Evolutionary conservation across 441 rosid genomes (phyloP).

Genomic region (Erysimum pusillum): DNA sequence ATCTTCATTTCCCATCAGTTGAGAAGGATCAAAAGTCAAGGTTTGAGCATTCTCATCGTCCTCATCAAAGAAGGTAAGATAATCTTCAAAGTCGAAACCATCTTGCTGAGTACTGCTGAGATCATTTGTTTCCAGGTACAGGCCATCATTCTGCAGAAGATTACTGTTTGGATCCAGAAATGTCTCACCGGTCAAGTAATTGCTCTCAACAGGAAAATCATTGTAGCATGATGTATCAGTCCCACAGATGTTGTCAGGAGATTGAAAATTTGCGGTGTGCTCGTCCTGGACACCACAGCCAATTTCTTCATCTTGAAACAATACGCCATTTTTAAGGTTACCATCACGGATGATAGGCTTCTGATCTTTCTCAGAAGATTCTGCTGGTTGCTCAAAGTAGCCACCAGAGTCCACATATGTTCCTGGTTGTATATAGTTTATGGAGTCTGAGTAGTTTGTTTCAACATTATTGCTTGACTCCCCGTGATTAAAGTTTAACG

Average conservation of each 20-base stretch:
- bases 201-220: conserved; percentile 44
- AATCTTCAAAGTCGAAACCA: conserved; percentile 73
- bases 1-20: conserved; percentile 52
- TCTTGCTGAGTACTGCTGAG: conserved; percentile 58
- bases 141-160: conserved; percentile 58
- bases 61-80: conserved; percentile 62
- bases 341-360: conserved; percentile 38
- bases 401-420: conserved; percentile 58
- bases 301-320: conserved; percentile 51
- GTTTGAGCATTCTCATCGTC: conserved; percentile 46
- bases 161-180: conserved; percentile 57
- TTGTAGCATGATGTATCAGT: conserved; percentile 51
- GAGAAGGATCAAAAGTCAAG: conserved; percentile 64
- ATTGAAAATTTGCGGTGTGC: conserved; percentile 45
- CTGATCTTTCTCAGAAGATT: conserved; percentile 54
- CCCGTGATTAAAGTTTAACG: conserved; percentile 56
- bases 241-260: conserved; percentile 55
- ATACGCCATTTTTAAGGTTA: neutral
- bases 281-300: conserved; percentile 53
- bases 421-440: conserved; percentile 32
- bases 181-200: conserved; percentile 57
- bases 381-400: conserved; percentile 54
- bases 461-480: conserved; percentile 68
- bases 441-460: conserved; percentile 35
- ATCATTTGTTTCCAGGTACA: conserved; percentile 74